Base-by-base conservation (phyloP, 139 green algal species). In the Edaphochlamys debaryana region DNA sequence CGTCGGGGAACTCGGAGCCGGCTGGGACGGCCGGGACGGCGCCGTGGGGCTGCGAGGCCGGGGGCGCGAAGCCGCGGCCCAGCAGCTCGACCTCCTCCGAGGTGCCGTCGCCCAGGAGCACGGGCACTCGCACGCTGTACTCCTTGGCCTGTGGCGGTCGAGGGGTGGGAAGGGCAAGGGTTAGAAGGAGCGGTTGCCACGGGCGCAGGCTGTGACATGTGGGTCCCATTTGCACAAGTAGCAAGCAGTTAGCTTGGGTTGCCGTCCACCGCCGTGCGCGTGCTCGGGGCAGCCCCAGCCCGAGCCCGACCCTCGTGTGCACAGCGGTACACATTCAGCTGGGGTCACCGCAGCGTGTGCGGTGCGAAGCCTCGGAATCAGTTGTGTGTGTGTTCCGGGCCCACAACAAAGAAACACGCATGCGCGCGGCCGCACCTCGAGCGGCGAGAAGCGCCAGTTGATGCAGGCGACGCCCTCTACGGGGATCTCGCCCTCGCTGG, bases 361-460 rank as follows among this genome's bases (percentile, higher is more conserved):
- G n/a, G n/a, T n/a, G n/a, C n/a, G n/a, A n/a, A n/a, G n/a, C n/a
- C n/a, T n/a, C n/a, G n/a, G n/a, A n/a, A n/a, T n/a, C n/a, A n/a
- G n/a, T n/a, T n/a, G n/a, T n/a, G n/a, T n/a, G n/a, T n/a, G n/a
- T n/a, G n/a, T n/a, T n/a, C n/a, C n/a, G n/a, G n/a, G n/a, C n/a
- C n/a, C n/a, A n/a, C n/a, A n/a, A n/a, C n/a, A n/a, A n/a, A n/a
- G n/a, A n/a, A n/a, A n/a, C n/a, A n/a, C n/a, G n/a, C n/a, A n/a
- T n/a, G n/a, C 41, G 3, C 63, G 9, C 42, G n/a, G 22, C 67
- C 86, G 86, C 20, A 85, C 89, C 82, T 94, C 91, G n/a, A 93
- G 25, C 2, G 91, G 89, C 32, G 79, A 82, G 54, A 94, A 93
- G 8, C 88, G 37, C 73, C 86, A 93, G 58, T 87, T 83, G 38